Evolutionary conservation across 2,329 filamentous ascomycete species (phyloP).

Genomic region (Mycosphaerella arachidis): DNA sequence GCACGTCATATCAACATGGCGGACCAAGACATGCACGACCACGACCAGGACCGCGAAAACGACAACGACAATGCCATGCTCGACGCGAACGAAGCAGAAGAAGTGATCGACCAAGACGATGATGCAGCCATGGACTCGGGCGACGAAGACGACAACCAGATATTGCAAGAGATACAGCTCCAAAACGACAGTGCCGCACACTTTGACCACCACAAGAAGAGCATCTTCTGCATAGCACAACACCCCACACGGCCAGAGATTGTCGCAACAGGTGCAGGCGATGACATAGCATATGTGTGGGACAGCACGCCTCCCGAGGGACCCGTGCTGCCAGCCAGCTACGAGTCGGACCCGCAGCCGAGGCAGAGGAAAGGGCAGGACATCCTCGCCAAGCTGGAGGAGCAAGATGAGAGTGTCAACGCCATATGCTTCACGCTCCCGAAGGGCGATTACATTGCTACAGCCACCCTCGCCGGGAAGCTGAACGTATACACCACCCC

Average conservation of each 20-base stretch:
- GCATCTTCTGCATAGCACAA: conserved; percentile 90
- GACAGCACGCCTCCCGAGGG: conserved; percentile 60
- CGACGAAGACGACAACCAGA: conserved; percentile 55
- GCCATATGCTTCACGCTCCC: conserved; percentile 79
- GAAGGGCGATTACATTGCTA: conserved; percentile 76
- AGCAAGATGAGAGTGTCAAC: conserved; percentile 88
- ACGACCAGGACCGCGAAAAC: conserved; percentile 52
- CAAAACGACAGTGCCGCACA: conserved; percentile 91
- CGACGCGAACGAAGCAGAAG: conserved; percentile 72
- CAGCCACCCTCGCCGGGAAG: conserved; percentile 80
- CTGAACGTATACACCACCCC: conserved; percentile 54
- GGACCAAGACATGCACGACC: conserved; percentile 23
- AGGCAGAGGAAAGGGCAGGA: conserved; percentile 56
- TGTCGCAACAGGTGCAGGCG: conserved; percentile 80
- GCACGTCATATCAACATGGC: conserved; percentile 13
- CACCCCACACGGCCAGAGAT: conserved; percentile 75
- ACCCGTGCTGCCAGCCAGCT: conserved; percentile 72
- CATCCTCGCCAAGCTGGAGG: conserved; percentile 71
- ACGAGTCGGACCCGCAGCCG: conserved; percentile 61
- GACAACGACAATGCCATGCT: conserved; percentile 62
- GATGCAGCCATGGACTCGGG: conserved; percentile 78
- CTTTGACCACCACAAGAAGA: conserved; percentile 86
- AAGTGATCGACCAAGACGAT: conserved; percentile 58
- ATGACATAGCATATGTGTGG: conserved; percentile 82
- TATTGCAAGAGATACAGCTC: conserved; percentile 65